Evolutionary conservation across 2,329 filamentous ascomycete species (phyloP).

Genomic region (Camillea tinctor): DNA sequence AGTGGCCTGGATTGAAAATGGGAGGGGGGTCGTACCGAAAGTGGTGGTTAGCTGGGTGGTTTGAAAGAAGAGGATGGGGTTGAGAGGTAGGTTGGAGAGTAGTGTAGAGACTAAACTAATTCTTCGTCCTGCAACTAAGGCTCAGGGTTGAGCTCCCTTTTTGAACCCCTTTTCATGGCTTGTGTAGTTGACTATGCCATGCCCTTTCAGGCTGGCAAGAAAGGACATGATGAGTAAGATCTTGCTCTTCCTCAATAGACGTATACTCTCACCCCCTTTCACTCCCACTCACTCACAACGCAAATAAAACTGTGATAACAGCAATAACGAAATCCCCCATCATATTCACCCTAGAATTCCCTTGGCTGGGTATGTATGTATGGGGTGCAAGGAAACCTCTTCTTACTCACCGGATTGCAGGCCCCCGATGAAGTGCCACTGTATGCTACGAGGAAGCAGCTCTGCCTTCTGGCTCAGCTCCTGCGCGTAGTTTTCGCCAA

Average conservation of each 20-base stretch:
- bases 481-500: slow-evolving; percentile 95
- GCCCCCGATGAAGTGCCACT: slow-evolving; percentile 96
- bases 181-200: not conserved
- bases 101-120: too few species aligned
- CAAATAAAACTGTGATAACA: not conserved
- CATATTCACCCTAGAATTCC: too few species aligned
- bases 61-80: not conserved
- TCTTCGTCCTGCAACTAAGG: too few species aligned
- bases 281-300: not conserved
- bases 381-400: not conserved
- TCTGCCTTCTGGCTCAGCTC: slow-evolving; percentile 85
- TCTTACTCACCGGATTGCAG: slow-evolving; percentile 67
- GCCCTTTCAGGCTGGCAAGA: not conserved
- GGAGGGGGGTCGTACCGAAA: not conserved
- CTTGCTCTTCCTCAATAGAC: not conserved
- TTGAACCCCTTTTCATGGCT: too few species aligned
- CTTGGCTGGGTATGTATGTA: too few species aligned
- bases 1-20: slow-evolving; percentile 65
- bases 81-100: too few species aligned
- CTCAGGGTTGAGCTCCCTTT: too few species aligned
- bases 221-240: not conserved
- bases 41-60: not conserved
- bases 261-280: not conserved
- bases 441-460: slow-evolving; percentile 71
- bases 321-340: not conserved